These are phyloP conservation scores for Torulaspora globosa DNA, from an alignment of 1,139 yeast species.

Conservation along the genomic window DNA sequence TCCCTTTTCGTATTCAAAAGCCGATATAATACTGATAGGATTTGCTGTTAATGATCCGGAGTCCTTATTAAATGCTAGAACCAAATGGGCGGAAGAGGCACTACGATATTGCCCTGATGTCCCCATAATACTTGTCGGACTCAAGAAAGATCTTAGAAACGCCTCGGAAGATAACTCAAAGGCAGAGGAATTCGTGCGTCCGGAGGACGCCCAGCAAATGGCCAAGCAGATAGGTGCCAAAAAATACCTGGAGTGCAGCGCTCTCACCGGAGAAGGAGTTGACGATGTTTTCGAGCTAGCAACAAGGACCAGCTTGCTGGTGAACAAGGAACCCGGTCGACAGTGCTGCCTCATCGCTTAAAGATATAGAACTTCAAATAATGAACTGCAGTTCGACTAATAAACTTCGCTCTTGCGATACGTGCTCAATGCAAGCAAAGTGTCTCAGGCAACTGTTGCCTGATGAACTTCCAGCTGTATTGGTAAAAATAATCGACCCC, in stretches of 20 bases:
- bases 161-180: slow-evolving; percentile 35
- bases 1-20: slow-evolving; percentile 71
- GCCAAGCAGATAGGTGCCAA: slow-evolving; percentile 69
- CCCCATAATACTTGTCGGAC: slow-evolving; percentile 63
- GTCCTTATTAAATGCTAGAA: slow-evolving; percentile 61
- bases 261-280: slow-evolving; percentile 61
- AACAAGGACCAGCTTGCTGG: slow-evolving; percentile 60
- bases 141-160: slow-evolving; percentile 61
- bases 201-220: slow-evolving; percentile 53
- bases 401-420: too few species aligned
- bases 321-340: slow-evolving; percentile 41
- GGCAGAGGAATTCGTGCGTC: slow-evolving; percentile 46
- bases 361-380: neutral
- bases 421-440: too few species aligned
- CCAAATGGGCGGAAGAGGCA: slow-evolving; percentile 73
- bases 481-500: slow-evolving; percentile 13
- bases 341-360: slow-evolving; percentile 43
- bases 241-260: slow-evolving; percentile 66
- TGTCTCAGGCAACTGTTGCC: too few species aligned
- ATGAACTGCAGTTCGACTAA: too few species aligned
- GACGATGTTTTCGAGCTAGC: slow-evolving; percentile 52
- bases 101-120: slow-evolving; percentile 61
- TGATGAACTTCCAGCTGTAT: too few species aligned
- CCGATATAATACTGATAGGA: slow-evolving; percentile 67
- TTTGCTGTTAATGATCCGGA: slow-evolving; percentile 69